Base-by-base conservation (phyloP, 495 filamentous ascomycete species). In the Penicillium antarcticum region DNA sequence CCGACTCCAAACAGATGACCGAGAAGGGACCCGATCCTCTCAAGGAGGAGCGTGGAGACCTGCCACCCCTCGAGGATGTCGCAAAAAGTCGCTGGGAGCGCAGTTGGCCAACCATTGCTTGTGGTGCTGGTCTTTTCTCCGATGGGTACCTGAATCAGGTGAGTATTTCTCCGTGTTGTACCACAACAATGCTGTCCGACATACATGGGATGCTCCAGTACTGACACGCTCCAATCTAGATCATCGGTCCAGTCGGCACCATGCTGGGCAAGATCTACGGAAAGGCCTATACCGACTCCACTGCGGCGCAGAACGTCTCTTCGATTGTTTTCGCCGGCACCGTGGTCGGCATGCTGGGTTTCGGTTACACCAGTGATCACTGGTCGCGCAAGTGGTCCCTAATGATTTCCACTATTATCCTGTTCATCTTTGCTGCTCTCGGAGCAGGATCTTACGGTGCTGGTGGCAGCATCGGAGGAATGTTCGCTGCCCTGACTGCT, bases 121-220 rank as follows among this genome's bases (percentile, higher is more conserved):
- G 91, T 58, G 91, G 91, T 51, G 88, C 91, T 36, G 91, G 91
- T 55, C 75, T 96, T 3, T 95, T 95, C 67, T 90, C 87, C 14
- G 91, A 96, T 66, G 91, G 91, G 11, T 96, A 95, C 65, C 79
- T 95, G 62, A 92, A 95, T 73, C 87, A 85, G 48, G 87, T 85
- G 66, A 42, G 63, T 67, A 4, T 19, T 21, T 33, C 4, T 31
- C 12, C 24, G 42, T 32, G 17, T 36, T 32, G 23, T 13, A 21
- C 18, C 3, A 3, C 26, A 18, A 19, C 45, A 16, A 19, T 21
- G 11, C n/a, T 33, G 26, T 48, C 31, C 51, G 24, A 52, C 21
- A 42, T 48, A 17, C 19, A 31, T 46, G 41, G 8, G n/a, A 43
- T 13, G 33, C 12, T 32, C 33, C 31, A 26, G 44, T 45, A 45